phyloP scores from a whole-genome alignment of 495 filamentous ascomycete genomes.

The Bombardia bombarda region DNA sequence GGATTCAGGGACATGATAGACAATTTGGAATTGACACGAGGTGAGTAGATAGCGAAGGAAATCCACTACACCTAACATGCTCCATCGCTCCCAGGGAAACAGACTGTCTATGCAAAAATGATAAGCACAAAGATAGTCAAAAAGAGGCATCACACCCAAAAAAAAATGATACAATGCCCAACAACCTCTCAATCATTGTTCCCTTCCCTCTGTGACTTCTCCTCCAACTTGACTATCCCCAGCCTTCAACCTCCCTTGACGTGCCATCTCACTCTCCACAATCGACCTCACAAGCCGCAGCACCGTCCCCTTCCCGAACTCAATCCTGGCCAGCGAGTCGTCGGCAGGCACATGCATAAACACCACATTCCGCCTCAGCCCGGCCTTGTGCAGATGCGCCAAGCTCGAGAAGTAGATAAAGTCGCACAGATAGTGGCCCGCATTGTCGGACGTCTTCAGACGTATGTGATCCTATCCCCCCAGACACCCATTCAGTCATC shows the following conservation, averaged over 20 bases:
- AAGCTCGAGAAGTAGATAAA: conserved; percentile 79
- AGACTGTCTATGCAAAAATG: too few species aligned
- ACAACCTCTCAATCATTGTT: too few species aligned
- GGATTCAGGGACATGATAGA: too few species aligned
- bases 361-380: conserved; percentile 48
- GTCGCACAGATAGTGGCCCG: conserved; percentile 77
- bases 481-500: too few species aligned
- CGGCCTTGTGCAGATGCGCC: conserved; percentile 43
- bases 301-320: conserved; percentile 53
- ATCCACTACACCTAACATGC: too few species aligned
- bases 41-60: too few species aligned
- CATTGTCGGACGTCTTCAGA: conserved; percentile 61
- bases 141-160: too few species aligned
- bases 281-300: conserved; percentile 63
- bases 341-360: conserved; percentile 76
- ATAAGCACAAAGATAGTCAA: too few species aligned
- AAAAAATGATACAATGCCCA: too few species aligned
- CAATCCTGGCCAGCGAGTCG: conserved; percentile 44
- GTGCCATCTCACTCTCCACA: conserved; percentile 34
- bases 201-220: background rate
- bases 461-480: too few species aligned
- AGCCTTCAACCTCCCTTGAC: background rate
- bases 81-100: too few species aligned
- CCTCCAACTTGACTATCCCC: background rate
- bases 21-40: too few species aligned